A percentile compares a stretch with the other conserved stretches of the same genome.
Conservation (phyloP, 768 basidiomycete genomes). For the Serendipita sp. region DNA sequence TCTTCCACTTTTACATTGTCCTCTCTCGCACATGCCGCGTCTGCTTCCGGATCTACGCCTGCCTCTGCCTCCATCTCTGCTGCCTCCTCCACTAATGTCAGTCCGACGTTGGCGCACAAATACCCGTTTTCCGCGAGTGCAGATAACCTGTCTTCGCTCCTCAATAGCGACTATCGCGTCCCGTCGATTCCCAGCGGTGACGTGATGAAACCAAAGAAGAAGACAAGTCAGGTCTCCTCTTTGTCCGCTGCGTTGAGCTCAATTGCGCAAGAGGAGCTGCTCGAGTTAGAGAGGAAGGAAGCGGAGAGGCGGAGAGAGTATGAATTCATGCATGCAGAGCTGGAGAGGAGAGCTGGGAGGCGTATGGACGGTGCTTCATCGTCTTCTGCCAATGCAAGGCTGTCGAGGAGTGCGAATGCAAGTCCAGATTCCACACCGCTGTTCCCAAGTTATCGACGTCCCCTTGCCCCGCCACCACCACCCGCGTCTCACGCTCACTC, state of each 20-base stretch:
- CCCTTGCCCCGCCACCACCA: slow-evolving; percentile 14
- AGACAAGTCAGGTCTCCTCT: slow-evolving; percentile 16
- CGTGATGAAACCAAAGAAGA: slow-evolving; percentile 1
- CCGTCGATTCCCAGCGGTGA: too few relatives aligned
- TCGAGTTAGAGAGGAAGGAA: slow-evolving; percentile 76
- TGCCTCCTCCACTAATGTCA: too few relatives aligned
- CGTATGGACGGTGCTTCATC: slow-evolving; percentile 7
- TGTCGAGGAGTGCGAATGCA: slow-evolving; percentile 49
- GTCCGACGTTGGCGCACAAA: too few relatives aligned
- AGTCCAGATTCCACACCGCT: slow-evolving; percentile 40
- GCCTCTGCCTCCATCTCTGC: too few relatives aligned
- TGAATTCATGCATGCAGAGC: slow-evolving; percentile 58
- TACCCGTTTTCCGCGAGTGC: slow-evolving; percentile 19
- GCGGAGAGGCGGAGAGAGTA: slow-evolving; percentile 74
- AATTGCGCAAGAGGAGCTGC: slow-evolving; percentile 74
- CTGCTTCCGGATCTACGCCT: too few relatives aligned
- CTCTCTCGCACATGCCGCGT: too few relatives aligned
- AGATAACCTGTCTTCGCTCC: background rate
- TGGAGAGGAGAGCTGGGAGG: slow-evolving; percentile 16
- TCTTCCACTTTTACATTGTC: too few relatives aligned
- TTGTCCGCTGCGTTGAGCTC: slow-evolving; percentile 50
- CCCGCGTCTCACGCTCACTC: too few relatives aligned
- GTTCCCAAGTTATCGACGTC: slow-evolving; percentile 13
- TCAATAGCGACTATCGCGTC: too few relatives aligned
- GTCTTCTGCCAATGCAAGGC: background rate